These are phyloP conservation scores for Zhuliangozyma parablackwelliae DNA, from an alignment of 1,139 yeast genomes.

Conservation along the genomic window DNA sequence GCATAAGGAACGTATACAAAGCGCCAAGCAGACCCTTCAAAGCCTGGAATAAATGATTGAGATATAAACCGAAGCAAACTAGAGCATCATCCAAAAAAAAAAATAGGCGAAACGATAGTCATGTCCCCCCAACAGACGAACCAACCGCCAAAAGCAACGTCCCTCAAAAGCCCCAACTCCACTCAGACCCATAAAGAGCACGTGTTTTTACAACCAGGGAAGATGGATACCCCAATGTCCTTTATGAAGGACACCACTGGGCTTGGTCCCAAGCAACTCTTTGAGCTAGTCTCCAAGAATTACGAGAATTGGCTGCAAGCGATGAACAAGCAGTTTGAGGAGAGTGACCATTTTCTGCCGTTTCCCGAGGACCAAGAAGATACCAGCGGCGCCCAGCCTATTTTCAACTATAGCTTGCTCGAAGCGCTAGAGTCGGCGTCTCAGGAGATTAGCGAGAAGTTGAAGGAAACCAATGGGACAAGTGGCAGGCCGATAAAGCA, in stretches of 20 bases:
- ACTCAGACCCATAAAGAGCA: too few relatives aligned
- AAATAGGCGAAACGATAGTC: too few relatives aligned
- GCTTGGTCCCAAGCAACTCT: constrained; percentile 20
- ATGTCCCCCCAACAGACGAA: too few relatives aligned
- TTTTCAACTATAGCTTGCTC: constrained; percentile 27
- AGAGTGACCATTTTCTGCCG: constrained; percentile 23
- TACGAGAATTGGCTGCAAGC: constrained; percentile 39
- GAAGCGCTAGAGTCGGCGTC: constrained; percentile 30
- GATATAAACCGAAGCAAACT: too few relatives aligned
- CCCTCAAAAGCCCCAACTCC: too few relatives aligned
- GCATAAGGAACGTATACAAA: too few relatives aligned
- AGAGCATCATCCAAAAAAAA: too few relatives aligned
- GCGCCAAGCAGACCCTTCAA: too few relatives aligned
- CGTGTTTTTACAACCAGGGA: too few relatives aligned
- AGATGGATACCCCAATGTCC: too few relatives aligned
- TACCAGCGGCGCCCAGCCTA: constrained; percentile 13
- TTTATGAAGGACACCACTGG: neutral
- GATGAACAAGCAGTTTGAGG: constrained; percentile 22
- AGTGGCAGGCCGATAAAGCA: neutral
- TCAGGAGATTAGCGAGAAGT: constrained; percentile 9
- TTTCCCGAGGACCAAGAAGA: constrained; percentile 23
- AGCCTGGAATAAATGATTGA: too few relatives aligned
- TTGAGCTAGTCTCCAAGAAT: constrained; percentile 34
- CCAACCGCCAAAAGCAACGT: too few relatives aligned
- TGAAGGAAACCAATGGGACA: constrained; percentile 1